Base-by-base conservation (phyloP, 2,329 filamentous ascomycete species). In the Xylariaceae sp. region DNA sequence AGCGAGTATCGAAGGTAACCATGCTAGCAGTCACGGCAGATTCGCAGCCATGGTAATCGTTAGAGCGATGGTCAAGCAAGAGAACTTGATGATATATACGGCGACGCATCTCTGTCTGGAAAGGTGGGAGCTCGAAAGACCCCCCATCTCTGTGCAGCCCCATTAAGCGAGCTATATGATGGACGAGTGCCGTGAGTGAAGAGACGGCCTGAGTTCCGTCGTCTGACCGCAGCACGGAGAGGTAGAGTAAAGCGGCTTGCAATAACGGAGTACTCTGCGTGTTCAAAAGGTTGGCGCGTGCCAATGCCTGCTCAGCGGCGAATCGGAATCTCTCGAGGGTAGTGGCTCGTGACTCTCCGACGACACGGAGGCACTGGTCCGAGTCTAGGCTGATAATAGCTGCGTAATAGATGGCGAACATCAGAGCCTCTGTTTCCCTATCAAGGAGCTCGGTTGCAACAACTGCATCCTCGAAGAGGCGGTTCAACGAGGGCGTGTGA, bases 381-480 rank as follows among this genome's bases (percentile, higher is more conserved):
- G 63, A 44, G 1, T 62, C 59, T 26, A 75, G 57, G 43, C 72
- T 74, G 3, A 72, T 76, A 3, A 78, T 64, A 0, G 74, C 70
- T 2, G 67, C 69, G 43, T 81, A 75, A 56, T 82, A 83, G 31
- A 84, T 73, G 6, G 76, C 62, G 50, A 83, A 81, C 2, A 83
- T 58, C 17, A 82, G 57, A 3, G 73, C 68, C 53, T 83, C 79
- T 9, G 74, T 65, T 9, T 67, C 67, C 47, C 72, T 78, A 9
- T 42, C 47, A 24, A 47, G 37, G 31, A 35, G 40, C 16, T 48
- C 35, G 28, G 49, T 29, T 6, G 31, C 34, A 9, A 47, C 41
- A 5, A 57, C 46, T 2, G 53, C 43, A 4, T 50, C 36, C 50
- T 51, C 55, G 44, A 56, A 61, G 2, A 52, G 41, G 4, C 33